Evolutionary conservation across 2,329 filamentous ascomycete species (phyloP).

Genomic region (Penicillium sp.): DNA sequence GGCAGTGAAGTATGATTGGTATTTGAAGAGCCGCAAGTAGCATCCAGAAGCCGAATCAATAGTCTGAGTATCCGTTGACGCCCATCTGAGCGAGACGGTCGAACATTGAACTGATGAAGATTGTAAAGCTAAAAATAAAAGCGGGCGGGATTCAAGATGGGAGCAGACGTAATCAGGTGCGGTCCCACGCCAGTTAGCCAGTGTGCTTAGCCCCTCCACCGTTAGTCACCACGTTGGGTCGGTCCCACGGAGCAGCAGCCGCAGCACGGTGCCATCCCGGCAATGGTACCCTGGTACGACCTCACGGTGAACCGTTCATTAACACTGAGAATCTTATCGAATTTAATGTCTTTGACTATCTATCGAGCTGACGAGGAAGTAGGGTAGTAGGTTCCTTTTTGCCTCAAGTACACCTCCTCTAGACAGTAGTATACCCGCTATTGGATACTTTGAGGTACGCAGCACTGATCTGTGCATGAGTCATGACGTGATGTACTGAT

Average conservation of each 20-base stretch:
- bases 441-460: too few species aligned
- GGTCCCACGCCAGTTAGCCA: not conserved
- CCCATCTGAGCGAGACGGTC: not conserved
- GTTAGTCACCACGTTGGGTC: too few species aligned
- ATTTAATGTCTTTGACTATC: too few species aligned
- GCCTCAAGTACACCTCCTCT: too few species aligned
- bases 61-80: not conserved
- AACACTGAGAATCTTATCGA: not conserved
- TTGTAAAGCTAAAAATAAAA: not conserved
- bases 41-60: constrained; percentile 1
- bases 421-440: too few species aligned
- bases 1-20: constrained; percentile 5
- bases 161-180: not conserved
- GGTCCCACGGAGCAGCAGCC: not conserved
- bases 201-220: not conserved
- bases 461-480: too few species aligned
- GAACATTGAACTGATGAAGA: not conserved
- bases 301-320: not conserved
- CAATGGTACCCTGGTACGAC: not conserved
- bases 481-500: too few species aligned
- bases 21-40: not conserved
- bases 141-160: not conserved
- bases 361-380: too few species aligned
- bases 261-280: not conserved
- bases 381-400: too few species aligned